Evolutionary conservation across 805 yeast species (phyloP).

Genomic region (Barnettozyma pratensis): DNA sequence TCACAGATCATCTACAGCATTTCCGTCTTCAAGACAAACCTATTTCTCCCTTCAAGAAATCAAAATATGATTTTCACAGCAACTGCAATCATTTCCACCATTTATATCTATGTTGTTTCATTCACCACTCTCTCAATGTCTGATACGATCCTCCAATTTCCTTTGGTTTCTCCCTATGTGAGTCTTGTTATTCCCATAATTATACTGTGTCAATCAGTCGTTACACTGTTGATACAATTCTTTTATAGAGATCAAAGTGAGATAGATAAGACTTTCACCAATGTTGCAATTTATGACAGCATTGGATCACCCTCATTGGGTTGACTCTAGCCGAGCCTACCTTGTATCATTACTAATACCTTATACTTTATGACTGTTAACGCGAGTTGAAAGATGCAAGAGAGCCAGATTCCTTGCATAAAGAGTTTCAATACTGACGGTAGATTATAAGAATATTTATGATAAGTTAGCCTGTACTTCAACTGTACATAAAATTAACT

Average conservation of each 20-base stretch:
- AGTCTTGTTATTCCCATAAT: neutral
- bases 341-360: too few species aligned
- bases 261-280: neutral
- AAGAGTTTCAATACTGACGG: too few species aligned
- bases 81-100: neutral
- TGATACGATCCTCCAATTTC: neutral
- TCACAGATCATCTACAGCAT: slow-evolving; percentile 37
- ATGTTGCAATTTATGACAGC: slow-evolving; percentile 15
- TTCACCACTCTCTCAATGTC: neutral
- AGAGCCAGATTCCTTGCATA: too few species aligned
- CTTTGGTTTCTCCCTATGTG: neutral
- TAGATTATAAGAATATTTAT: too few species aligned
- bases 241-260: neutral
- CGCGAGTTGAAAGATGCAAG: too few species aligned
- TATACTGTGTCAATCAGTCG: neutral
- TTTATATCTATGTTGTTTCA: neutral
- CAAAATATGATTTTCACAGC: neutral
- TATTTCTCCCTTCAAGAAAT: slow-evolving; percentile 36
- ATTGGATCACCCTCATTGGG: slow-evolving; percentile 11
- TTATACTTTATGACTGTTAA: too few species aligned
- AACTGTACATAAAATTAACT: too few species aligned
- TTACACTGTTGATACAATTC: neutral
- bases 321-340: too few species aligned
- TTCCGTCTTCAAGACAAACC: slow-evolving; percentile 79
- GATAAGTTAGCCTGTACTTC: too few species aligned